These are phyloP conservation scores for Acanthamoeba culbertsoni DNA, from an alignment of 208 protist species.

Conservation along the genomic window DNA sequence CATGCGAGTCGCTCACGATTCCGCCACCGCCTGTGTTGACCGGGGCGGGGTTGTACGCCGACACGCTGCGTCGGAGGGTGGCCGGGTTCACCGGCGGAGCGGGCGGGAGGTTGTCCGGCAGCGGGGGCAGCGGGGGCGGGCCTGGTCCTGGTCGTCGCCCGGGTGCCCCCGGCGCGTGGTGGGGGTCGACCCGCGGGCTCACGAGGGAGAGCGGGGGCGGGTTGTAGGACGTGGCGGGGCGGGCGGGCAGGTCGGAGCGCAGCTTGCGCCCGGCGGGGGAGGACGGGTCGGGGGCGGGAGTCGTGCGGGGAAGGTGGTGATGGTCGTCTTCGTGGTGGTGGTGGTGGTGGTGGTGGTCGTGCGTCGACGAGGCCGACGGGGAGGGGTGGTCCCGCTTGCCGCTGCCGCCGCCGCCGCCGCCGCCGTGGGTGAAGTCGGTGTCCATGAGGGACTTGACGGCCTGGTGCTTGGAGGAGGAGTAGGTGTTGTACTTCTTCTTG, in stretches of 20 bases:
- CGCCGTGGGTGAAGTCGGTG: background rate
- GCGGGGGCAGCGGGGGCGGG: background rate
- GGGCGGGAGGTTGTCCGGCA: background rate
- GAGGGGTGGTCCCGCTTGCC: too few species aligned
- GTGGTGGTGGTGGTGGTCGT: background rate
- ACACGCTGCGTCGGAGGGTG: background rate
- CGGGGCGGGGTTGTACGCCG: background rate
- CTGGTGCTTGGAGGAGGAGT: background rate
- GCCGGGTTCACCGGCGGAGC: background rate
- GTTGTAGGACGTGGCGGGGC: background rate
- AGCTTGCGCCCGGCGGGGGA: too few species aligned
- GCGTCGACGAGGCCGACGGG: background rate
- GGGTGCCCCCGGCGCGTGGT: too few species aligned
- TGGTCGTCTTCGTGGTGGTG: background rate
- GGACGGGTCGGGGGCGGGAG: background rate
- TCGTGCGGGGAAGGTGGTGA: background rate
- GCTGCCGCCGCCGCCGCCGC: too few species aligned
- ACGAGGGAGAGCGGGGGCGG: background rate
- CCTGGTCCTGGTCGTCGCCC: background rate
- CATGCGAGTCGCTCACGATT: background rate
- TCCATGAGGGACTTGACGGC: background rate
- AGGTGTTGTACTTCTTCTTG: slow-evolving; percentile 1
- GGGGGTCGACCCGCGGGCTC: too few species aligned
- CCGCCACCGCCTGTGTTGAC: background rate
- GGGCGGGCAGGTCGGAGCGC: too few species aligned